A percentile compares a stretch with the other conserved stretches of the same genome.
phyloP scores from a whole-genome alignment of 345 rosid genomes.

The Cardamine chenopodiifolia region DNA sequence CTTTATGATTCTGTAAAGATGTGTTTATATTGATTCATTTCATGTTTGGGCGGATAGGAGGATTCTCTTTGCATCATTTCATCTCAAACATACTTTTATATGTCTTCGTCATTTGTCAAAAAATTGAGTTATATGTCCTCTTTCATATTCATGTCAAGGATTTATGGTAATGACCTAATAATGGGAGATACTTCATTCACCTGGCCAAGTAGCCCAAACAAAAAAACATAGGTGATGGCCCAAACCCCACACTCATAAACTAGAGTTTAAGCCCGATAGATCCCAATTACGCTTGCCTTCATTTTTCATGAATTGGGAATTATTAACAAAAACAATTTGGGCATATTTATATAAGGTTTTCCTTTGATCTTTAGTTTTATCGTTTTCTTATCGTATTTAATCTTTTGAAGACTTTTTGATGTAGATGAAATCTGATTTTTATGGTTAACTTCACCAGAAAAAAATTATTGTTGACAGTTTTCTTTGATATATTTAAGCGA shows the following conservation, averaged over 20 bases:
- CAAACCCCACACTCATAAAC: neutral
- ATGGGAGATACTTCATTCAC: neutral
- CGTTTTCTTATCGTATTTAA: too few relatives aligned
- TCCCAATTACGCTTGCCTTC: neutral
- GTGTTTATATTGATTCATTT: neutral
- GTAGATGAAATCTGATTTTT: neutral
- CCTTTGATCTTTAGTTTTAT: too few relatives aligned
- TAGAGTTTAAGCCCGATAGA: slow-evolving; percentile 1
- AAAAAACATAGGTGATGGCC: neutral
- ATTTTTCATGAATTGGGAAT: neutral
- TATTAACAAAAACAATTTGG: neutral
- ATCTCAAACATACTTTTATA: neutral
- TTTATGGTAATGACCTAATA: neutral
- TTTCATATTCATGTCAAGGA: neutral
- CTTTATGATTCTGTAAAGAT: neutral
- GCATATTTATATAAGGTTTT: neutral
- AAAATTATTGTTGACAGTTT: too few relatives aligned
- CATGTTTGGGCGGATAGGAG: neutral
- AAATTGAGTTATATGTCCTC: too few relatives aligned
- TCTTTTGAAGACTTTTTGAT: too few relatives aligned
- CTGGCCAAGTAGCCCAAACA: slow-evolving; percentile 17
- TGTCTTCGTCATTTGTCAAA: too few relatives aligned
- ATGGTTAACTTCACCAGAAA: too few relatives aligned
- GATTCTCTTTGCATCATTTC: neutral
- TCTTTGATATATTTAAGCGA: too few relatives aligned